These are phyloP conservation scores for Pyrenophora seminiperda DNA, from an alignment of 2,329 filamentous ascomycete genomes.

Conservation along the genomic window DNA sequence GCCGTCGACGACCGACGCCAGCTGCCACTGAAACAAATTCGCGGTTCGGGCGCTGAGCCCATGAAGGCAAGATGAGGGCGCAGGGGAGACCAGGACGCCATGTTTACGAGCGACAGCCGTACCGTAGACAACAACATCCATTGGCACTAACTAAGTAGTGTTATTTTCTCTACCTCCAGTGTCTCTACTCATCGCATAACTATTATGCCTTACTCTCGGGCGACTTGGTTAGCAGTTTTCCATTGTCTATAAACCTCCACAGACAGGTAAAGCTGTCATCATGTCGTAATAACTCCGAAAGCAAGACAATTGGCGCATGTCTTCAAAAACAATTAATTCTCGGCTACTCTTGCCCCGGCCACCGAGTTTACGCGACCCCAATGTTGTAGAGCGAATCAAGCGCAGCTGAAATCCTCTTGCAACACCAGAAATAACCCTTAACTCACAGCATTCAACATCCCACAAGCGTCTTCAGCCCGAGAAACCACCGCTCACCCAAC, in stretches of 20 bases:
- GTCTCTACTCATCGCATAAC: no score
- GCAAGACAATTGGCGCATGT: neutral
- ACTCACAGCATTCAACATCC: neutral
- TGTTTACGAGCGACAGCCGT: no score
- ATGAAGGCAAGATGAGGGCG: no score
- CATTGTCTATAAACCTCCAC: no score
- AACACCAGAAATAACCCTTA: neutral
- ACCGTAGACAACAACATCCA: no score
- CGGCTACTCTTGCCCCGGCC: constrained; percentile 11
- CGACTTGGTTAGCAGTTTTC: no score
- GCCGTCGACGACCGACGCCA: neutral
- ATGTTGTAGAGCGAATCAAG: neutral
- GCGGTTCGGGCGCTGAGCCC: neutral
- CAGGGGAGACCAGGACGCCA: no score
- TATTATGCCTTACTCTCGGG: no score
- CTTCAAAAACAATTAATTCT: neutral
- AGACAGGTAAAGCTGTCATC: no score
- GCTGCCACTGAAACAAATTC: neutral
- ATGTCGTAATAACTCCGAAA: no score
- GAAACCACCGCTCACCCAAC: neutral
- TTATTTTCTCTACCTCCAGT: no score
- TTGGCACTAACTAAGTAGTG: no score
- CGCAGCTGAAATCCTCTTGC: neutral
- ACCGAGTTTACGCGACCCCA: neutral
- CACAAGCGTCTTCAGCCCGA: neutral